Percentiles rank a stretch among this genome's conserved stretches.
Evolutionary conservation across 2,329 filamentous ascomycete species (phyloP).

Genomic region (Neofusicoccum cordaticola): DNA sequence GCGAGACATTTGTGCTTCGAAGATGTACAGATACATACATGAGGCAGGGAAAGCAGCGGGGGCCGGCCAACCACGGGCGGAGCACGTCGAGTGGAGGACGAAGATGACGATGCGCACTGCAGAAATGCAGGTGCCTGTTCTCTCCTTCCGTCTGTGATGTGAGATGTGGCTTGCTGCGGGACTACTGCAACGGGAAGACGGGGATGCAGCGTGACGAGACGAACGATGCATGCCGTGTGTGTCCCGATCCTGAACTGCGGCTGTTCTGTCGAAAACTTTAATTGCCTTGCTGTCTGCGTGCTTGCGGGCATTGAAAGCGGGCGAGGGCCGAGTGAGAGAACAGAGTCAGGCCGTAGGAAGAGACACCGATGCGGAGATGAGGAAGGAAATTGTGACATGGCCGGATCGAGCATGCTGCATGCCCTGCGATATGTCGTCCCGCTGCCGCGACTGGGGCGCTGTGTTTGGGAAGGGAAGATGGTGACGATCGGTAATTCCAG

Average conservation of each 20-base stretch:
- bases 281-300: neutral
- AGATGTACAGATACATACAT: neutral
- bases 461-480: neutral
- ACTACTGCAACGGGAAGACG: neutral
- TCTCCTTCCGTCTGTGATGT: neutral
- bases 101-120: constrained; percentile 1
- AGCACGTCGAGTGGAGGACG: neutral
- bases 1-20: neutral
- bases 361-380: neutral
- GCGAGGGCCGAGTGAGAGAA: neutral
- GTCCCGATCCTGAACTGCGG: neutral
- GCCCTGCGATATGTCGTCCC: neutral
- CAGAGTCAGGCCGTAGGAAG: neutral
- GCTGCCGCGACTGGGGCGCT: neutral
- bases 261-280: neutral
- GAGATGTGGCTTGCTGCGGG: neutral
- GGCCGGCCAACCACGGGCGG: neutral
- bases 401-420: constrained; percentile 6
- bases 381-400: neutral
- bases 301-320: constrained; percentile 4
- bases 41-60: neutral
- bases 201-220: neutral
- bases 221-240: neutral
- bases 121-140: neutral
- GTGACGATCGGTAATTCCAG: neutral